Base-by-base conservation (phyloP, 2,329 filamentous ascomycete genomes). In the Ophiostoma sp. region DNA sequence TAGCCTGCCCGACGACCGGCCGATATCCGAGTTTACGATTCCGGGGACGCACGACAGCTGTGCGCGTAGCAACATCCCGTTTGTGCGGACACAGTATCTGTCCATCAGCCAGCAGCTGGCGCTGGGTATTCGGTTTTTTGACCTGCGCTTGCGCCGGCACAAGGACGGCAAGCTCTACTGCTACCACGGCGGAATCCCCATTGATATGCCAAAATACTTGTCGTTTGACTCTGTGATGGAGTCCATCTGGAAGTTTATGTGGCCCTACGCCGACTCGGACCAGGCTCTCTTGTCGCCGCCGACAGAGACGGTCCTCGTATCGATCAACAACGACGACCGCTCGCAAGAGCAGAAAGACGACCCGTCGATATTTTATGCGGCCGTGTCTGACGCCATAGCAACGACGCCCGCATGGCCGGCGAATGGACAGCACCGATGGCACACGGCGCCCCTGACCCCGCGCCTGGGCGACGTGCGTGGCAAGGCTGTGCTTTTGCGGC, bases 31-130 rank as follows among this genome's bases (percentile, higher is more conserved):
- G 0, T 79, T 92, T 40, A 89, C 87, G 5, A 88, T 91, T 64
- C 89, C 89, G 0, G 89, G 89, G 68, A 91, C 89, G 0, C 89
- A 92, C 78, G 91, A 92, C 76, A 89, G 87, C 27, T 84, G 82
- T 72, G 75, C 75, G 52, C 70, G 75, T 64, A 75, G 73, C 68
- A 73, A 72, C 63, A 73, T 76, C 9, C 89, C 89, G 0, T 90
- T 87, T 8, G 89, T 91, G n/a, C 84, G 89, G 55, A 91, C 89
- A 72, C 89, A 92, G 77, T 84, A 86, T 49, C 85, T 89, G 18
- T 81, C 83, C 42, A 82, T 88, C 0, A 76, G 78, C 62, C 83
- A 85, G 70, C 89, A 92, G 75, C 81, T 92, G n/a, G 80, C 84
- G 27, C 87, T 91, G 71, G 89, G 89, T 2, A 84, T 91, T 60